A percentile compares a stretch with the other conserved stretches of the same genome.
phyloP scores from a whole-genome alignment of 2,329 filamentous ascomycete species.

The Arthrobotrys entomopaga region DNA sequence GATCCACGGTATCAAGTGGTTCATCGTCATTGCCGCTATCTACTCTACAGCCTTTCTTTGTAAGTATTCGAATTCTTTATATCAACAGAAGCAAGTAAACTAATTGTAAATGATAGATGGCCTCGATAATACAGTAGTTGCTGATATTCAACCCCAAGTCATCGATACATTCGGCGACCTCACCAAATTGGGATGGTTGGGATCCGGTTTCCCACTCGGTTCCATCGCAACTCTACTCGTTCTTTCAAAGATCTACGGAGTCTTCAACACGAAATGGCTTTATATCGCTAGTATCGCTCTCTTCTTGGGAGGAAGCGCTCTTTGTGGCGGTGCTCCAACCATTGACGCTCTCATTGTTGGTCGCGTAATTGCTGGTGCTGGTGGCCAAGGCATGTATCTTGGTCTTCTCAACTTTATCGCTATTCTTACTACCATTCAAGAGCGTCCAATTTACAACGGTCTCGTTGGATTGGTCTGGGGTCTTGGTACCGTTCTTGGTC shows the following conservation, averaged over 20 bases:
- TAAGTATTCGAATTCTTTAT: conserved; percentile 16
- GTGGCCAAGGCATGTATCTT: conserved; percentile 64
- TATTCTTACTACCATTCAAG: conserved; percentile 59
- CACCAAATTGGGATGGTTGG: conserved; percentile 63
- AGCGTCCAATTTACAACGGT: conserved; percentile 61
- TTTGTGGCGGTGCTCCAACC: conserved; percentile 60
- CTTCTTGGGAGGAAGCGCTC: conserved; percentile 60
- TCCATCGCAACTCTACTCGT: conserved; percentile 62
- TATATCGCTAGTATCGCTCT: conserved; percentile 59
- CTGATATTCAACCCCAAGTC: conserved; percentile 65
- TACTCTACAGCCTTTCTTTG: conserved; percentile 60
- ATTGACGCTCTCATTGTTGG: conserved; percentile 61
- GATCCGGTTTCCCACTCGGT: conserved; percentile 63
- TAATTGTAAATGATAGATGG: conserved; percentile 57
- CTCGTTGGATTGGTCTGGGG: conserved; percentile 61
- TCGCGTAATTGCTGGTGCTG: conserved; percentile 64
- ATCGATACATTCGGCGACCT: conserved; percentile 61
- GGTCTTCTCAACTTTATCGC: conserved; percentile 60
- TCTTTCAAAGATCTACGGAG: conserved; percentile 61
- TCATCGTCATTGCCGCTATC: conserved; percentile 58
- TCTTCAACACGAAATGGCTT: conserved; percentile 65
- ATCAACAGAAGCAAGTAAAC: not conserved
- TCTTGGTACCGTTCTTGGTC: conserved; percentile 65
- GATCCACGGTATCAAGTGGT: conserved; percentile 56
- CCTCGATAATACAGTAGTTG: conserved; percentile 66